Evolutionary conservation across 2,329 filamentous ascomycete species (phyloP).

Genomic region (Verticillium isaacii): DNA sequence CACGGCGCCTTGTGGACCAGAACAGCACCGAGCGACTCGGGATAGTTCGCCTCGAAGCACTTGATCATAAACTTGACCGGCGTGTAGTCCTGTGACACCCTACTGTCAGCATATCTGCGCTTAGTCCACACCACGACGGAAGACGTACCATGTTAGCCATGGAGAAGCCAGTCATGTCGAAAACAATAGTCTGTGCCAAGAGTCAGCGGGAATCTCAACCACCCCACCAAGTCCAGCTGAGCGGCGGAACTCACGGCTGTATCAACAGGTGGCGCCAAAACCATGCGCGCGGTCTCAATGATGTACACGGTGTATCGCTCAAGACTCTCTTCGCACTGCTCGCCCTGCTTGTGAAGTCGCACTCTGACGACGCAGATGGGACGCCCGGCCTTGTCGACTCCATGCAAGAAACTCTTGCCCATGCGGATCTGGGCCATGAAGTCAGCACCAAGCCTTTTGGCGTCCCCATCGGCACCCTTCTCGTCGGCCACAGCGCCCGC

Average conservation of each 20-base stretch:
- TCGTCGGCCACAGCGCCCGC: conserved; percentile 57
- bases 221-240: too few relatives aligned
- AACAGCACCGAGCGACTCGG: conserved; percentile 83
- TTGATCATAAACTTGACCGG: conserved; percentile 99
- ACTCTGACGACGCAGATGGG: conserved; percentile 86
- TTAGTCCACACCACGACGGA: neutral
- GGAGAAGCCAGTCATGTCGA: conserved; percentile 93
- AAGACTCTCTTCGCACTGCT: conserved; percentile 75
- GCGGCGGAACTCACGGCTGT: conserved; percentile 69
- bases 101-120: neutral
- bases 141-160: conserved; percentile 81
- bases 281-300: conserved; percentile 88
- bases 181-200: conserved; percentile 69
- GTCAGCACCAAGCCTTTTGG: conserved; percentile 66
- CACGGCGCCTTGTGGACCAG: conserved; percentile 95
- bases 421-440: conserved; percentile 80
- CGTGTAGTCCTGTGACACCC: conserved; percentile 67
- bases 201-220: neutral
- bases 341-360: conserved; percentile 73
- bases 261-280: conserved; percentile 75
- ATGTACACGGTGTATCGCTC: conserved; percentile 90
- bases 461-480: conserved; percentile 48
- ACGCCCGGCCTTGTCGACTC: conserved; percentile 74
- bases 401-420: conserved; percentile 92
- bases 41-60: conserved; percentile 98